Evolutionary conservation across 1,139 yeast species (phyloP).

Genomic region (Hansenula sp.): DNA sequence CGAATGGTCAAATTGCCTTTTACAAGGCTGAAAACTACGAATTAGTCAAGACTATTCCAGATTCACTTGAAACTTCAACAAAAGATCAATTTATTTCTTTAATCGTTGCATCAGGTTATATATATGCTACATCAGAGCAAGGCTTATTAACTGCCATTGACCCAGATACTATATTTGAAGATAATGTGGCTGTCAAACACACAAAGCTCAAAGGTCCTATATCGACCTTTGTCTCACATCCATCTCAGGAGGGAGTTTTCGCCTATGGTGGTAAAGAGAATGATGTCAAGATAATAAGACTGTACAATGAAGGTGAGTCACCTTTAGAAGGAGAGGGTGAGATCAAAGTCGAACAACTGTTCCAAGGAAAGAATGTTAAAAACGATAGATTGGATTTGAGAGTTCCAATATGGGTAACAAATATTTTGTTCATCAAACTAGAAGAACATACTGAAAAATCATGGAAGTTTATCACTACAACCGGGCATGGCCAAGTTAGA

Average conservation of each 20-base stretch:
- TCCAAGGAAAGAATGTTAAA: slow-evolving; percentile 63
- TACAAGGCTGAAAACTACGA: slow-evolving; percentile 15
- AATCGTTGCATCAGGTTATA: slow-evolving; percentile 13
- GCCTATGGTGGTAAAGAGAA: slow-evolving; percentile 78
- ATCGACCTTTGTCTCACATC: slow-evolving; percentile 43
- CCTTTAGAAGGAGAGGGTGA: slow-evolving; percentile 6
- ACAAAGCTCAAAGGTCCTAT: slow-evolving; percentile 37
- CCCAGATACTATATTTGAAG: slow-evolving; percentile 14
- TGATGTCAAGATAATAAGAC: slow-evolving; percentile 49
- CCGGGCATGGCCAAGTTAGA: slow-evolving; percentile 68
- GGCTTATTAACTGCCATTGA: slow-evolving; percentile 45
- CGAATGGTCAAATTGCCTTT: slow-evolving; percentile 26
- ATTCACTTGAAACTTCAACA: slow-evolving; percentile 9
- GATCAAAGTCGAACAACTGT: slow-evolving; percentile 31
- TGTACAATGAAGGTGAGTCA: slow-evolving; percentile 28
- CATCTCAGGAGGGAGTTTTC: slow-evolving; percentile 41
- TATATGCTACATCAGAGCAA: slow-evolving; percentile 39
- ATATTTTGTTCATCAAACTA: slow-evolving; percentile 40
- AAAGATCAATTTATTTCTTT: slow-evolving; percentile 19
- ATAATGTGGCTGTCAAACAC: slow-evolving; percentile 14
- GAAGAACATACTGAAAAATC: slow-evolving; percentile 25
- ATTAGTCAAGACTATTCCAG: slow-evolving; percentile 32
- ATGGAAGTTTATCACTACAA: slow-evolving; percentile 55
- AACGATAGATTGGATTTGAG: slow-evolving; percentile 61
- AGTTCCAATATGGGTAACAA: slow-evolving; percentile 64